Base-by-base conservation (phyloP, 2,329 filamentous ascomycete species). In the Penicillium sp. region DNA sequence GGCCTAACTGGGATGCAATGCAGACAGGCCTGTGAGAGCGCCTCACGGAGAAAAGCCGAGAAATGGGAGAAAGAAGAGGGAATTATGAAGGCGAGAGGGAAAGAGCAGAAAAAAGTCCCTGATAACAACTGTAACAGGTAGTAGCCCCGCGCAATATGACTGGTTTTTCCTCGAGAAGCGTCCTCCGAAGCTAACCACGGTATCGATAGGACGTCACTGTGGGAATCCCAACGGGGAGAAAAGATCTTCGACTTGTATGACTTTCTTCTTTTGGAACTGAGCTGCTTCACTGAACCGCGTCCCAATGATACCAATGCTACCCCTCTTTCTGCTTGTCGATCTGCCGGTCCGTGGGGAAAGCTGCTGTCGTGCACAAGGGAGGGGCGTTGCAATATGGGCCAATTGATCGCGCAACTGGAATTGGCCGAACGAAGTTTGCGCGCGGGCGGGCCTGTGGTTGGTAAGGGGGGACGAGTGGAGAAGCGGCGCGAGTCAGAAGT, bases 1-100 rank as follows among this genome's bases (percentile, higher is more conserved):
- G 72, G 62, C 70, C 67, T 65, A 64, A 62, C 60, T 68, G 59
- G 62, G 63, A 68, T 70, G 65, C 62, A 64, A 70, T 68, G 67
- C 67, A 68, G 63, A 71, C 69, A 67, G 68, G 69, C 64, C 72
- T 74, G 60, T 68, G 69, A 72, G 69, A 72, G 69, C 70, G 62
- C 63, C 68, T 67, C 65, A 57, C 58, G 61, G 63, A 56, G 46
- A 55, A 61, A 60, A 56, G 51, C 49, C 55, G 56, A 60, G 54
- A 53, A 21, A 61, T 49, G 54, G 56, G 49, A 37, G 47, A 49
- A 24, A 52, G 24, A 33, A 51, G 54, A 47, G 53, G 47, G 47
- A 56, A 33, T 29, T 30, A 40, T 45, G 34, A 52, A 52, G 15
- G 20, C 24, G 24, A 26, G 20, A 17, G 3, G 20, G 27, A 49